Evolutionary conservation across 2,329 filamentous ascomycete genomes (phyloP), one percentile per base, ranked within the genome.

Genomic region (Massarina eburnea): DNA sequence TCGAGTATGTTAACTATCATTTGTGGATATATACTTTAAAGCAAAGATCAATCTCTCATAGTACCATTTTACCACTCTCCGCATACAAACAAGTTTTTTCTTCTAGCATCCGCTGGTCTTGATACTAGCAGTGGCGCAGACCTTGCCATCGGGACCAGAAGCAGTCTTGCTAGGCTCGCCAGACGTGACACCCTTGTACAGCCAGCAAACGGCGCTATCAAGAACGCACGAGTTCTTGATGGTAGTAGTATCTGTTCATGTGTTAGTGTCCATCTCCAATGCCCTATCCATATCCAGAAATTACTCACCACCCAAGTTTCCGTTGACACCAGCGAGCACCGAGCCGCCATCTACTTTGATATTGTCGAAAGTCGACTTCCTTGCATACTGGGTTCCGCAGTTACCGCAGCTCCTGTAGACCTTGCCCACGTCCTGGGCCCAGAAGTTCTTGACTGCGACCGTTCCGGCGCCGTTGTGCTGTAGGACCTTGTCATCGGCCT

Each of bases 401-500:
- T 64, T 66, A 8, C 64, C 65, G 37, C 62, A 66, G 45, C 54
- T 56, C 15, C 64, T 49, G 54, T 66, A 62, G 15, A 68, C 18
- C 52, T 68, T 68, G 39, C 64, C 64, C 17, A 61, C 48, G 45
- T 61, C 51, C 41, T 61, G 39, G 19, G 48, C 58, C 39, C 51
- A 64, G 57, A 67, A 68, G 54, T 64, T 59, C 43, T 61, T 61
- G 27, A 68, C 54, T 8, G 53, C 48, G 14, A 68, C 57, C n/a
- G 58, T 64, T 18, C 65, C 65, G 17, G 30, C 55, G 12, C 64
- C 65, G 47, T 68, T 68, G 52, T 66, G 62, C 51, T 68, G 64
- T 15, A 68, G 40, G 8, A 68, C 61, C 43, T 67, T 68, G 48
- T 68, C 64, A 5, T 53, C 49, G 7, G 59, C 62, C 8, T 52